Base-by-base conservation (phyloP, 441 rosid genomes). In the Sinapis alba region DNA sequence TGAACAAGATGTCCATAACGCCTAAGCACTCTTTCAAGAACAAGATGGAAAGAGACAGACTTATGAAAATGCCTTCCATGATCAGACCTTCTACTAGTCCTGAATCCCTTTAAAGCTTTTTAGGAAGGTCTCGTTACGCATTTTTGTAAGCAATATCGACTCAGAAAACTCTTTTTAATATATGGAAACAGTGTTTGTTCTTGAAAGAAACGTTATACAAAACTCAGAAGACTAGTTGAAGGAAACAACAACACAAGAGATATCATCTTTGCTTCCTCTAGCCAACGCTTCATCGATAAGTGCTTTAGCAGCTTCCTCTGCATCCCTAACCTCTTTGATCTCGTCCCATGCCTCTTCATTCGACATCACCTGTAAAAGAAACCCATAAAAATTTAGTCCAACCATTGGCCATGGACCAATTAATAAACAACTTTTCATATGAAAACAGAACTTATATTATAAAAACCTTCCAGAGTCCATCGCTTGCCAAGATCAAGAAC, bases 71-170 rank as follows among this genome's bases (percentile, higher is more conserved):
- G 95, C 97, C 95, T 11, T 89, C 89, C 0, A 86, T 74, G 75
- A 81, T 91, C 58, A 81, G 97, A 73, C 97, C 97, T 28, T 89
- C 92, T 2, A 91, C 79, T 21, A 88, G 93, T 72, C 97, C 93
- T 4, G 87, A 82, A 75, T 87, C 92, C 16, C 75, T 85, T 62
- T 89, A n/a, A 38, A 62, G 4, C 2, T 64, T 41, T 20, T 62
- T 45, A 18, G 11, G 56, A 18, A 6, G 34, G 53, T 15, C 57
- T 26, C 10, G 15, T 24, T 74, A 88, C 66, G 43, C 62, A 75
- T 3, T 75, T 69, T 75, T 69, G 79, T 26, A 34, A 38, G 3
- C 16, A 68, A 61, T 18, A 60, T 60, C 58, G 10, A 34, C 62
- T 61, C 28, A n/a, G 12, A 0, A 1, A 74, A 34, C 54, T 23